Evolutionary conservation across 768 basidiomycete genomes (phyloP).

Genomic region (Suillus cothurnatus): DNA sequence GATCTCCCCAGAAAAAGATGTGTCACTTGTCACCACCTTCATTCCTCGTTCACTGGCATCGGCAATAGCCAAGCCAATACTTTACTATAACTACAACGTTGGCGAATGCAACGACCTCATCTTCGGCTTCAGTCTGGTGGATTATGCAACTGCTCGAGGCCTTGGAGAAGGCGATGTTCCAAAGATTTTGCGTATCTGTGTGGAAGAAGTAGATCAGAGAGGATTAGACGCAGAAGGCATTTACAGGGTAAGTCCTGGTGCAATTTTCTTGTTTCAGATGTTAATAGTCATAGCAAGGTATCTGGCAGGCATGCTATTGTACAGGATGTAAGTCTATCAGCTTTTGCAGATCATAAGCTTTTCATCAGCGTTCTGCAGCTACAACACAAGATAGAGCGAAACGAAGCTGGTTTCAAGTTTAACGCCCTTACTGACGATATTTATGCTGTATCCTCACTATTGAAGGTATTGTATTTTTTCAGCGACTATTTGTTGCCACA

Average conservation of each 20-base stretch:
- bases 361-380: constrained; percentile 46
- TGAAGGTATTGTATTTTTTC: constrained; percentile 59
- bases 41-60: constrained; percentile 65
- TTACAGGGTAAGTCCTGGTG: constrained; percentile 57
- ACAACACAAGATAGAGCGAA: constrained; percentile 84
- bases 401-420: constrained; percentile 77
- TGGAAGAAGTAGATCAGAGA: constrained; percentile 78
- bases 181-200: constrained; percentile 78
- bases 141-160: constrained; percentile 83
- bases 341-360: background rate
- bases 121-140: constrained; percentile 85
- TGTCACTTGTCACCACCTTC: constrained; percentile 52
- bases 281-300: constrained; percentile 47
- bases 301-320: constrained; percentile 86
- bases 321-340: constrained; percentile 60
- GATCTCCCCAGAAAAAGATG: constrained; percentile 74
- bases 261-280: background rate
- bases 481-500: background rate
- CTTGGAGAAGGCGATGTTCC: constrained; percentile 75
- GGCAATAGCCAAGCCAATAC: constrained; percentile 67
- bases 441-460: constrained; percentile 77
- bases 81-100: constrained; percentile 78
- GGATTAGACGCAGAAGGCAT: constrained; percentile 82
- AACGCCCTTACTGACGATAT: constrained; percentile 73
- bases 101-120: constrained; percentile 88